These are phyloP conservation scores for Microascus cirrosus DNA, from an alignment of 2,329 filamentous ascomycete genomes.

Conservation along the genomic window DNA sequence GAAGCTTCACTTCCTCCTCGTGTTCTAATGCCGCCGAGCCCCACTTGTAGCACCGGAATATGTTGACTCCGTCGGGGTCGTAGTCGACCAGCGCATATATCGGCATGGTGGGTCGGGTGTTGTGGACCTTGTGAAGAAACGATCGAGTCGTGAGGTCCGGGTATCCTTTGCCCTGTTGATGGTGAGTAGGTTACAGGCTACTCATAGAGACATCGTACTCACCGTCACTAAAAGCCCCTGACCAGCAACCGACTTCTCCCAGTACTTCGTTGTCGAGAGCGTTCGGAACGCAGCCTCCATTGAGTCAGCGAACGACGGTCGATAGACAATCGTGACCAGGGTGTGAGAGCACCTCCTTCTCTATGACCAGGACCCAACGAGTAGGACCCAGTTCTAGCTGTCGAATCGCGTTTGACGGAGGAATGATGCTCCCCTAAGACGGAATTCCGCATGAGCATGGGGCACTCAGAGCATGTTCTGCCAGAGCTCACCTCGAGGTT, in stretches of 20 bases:
- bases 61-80: slow-evolving; percentile 66
- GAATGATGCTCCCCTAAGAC: slow-evolving; percentile 49
- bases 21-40: slow-evolving; percentile 54
- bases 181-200: neutral
- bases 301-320: neutral
- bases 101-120: slow-evolving; percentile 34
- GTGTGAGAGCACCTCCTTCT: slow-evolving; percentile 56
- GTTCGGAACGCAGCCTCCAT: slow-evolving; percentile 63
- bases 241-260: slow-evolving; percentile 32
- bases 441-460: slow-evolving; percentile 7
- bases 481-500: slow-evolving; percentile 18
- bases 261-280: slow-evolving; percentile 45
- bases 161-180: slow-evolving; percentile 63
- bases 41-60: slow-evolving; percentile 62
- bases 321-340: neutral
- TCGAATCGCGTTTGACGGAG: slow-evolving; percentile 36
- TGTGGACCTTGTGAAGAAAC: slow-evolving; percentile 47
- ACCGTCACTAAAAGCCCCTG: slow-evolving; percentile 61
- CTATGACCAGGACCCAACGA: slow-evolving; percentile 61
- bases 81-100: slow-evolving; percentile 60
- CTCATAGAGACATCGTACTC: slow-evolving; percentile 9
- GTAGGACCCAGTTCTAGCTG: slow-evolving; percentile 34
- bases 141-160: slow-evolving; percentile 61
- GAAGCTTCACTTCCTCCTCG: slow-evolving; percentile 39
- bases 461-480: neutral